These are phyloP conservation scores for Coemansia sp. DNA, from an alignment of 192 early-diverging fungal genomes.

Conservation along the genomic window DNA sequence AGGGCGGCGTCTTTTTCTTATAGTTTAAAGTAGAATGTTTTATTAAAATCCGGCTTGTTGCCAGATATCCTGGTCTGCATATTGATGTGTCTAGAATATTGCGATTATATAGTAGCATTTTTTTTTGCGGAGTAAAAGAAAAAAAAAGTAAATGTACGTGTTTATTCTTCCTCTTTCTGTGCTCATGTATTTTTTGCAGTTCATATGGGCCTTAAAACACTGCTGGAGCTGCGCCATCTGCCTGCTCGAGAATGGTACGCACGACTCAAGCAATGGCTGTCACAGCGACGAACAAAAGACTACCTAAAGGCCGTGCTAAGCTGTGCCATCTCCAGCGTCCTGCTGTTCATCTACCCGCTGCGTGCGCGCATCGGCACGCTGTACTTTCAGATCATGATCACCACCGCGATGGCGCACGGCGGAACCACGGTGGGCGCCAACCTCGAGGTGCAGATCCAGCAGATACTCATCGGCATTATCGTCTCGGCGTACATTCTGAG, in stretches of 20 bases:
- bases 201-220: too few relatives aligned
- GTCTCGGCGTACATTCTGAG: conserved; percentile 23
- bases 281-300: conserved; percentile 21
- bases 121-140: not conserved
- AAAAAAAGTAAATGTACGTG: too few relatives aligned
- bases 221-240: not conserved
- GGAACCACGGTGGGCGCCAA: conserved; percentile 40
- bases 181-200: conserved; percentile 1
- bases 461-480: conserved; percentile 14
- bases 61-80: too few relatives aligned
- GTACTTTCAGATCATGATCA: conserved; percentile 29
- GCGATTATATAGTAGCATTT: too few relatives aligned
- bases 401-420: conserved; percentile 35
- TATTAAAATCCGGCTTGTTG: not conserved
- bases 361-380: conserved; percentile 18
- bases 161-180: not conserved
- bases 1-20: too few relatives aligned
- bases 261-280: conserved; percentile 5
- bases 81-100: too few relatives aligned
- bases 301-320: conserved; percentile 35
- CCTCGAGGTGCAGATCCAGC: conserved; percentile 38
- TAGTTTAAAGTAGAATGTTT: not conserved
- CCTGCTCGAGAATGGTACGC: not conserved
- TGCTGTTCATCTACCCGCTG: conserved; percentile 21
- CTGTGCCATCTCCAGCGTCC: conserved; percentile 22